Base-by-base conservation (phyloP, 345 rosid species). In the Brassica cretica region DNA sequence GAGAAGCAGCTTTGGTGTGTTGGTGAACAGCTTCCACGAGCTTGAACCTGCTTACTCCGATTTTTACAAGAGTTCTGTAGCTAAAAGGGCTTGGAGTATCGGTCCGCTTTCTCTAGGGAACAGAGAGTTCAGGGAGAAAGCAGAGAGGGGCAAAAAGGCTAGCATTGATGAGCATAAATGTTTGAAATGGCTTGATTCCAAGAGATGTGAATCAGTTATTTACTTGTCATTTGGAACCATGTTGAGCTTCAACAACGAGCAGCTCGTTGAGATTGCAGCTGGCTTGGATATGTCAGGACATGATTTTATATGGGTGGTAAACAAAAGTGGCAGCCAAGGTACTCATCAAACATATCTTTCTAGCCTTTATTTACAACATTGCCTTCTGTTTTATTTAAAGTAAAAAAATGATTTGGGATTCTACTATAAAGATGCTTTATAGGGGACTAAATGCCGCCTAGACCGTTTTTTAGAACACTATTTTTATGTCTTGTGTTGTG, bases 21-120 rank as follows among this genome's bases (percentile, higher is more conserved):
- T 91, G 69, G 72, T 89, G 67, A 93, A 91, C 77, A 91, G 91
- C 72, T 88, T 91, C 83, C 84, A 88, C 2, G 92, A 93, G 86
- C 93, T 93, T 2, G 94, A 93, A 66, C 84, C 86, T 0, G 82
- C 41, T 56, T 89, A 88, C 16, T 83, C 85, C 0, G 92, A 88
- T 35, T 71, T 75, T 32, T 87, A 78, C 67, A 78, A 74, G 77
- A 80, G 80, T 0, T 75, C 51, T 56, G 64, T 86, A 11, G 88
- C 86, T 5, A 83, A 79, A 66, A 82, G 71, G n/a, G 84, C 93
- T 11, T 88, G 95, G 92, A 60, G 68, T 61, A 68, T 91, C 0
- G 98, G 93, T 41, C 97, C 93, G 0, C 80, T 90, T 21, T 88
- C 87, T 0, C 21, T 85, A 21, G 78, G 83, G 55, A 87, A 84